These are phyloP conservation scores for Multifurca ochricompacta DNA, from an alignment of 768 basidiomycete species.

Conservation along the genomic window DNA sequence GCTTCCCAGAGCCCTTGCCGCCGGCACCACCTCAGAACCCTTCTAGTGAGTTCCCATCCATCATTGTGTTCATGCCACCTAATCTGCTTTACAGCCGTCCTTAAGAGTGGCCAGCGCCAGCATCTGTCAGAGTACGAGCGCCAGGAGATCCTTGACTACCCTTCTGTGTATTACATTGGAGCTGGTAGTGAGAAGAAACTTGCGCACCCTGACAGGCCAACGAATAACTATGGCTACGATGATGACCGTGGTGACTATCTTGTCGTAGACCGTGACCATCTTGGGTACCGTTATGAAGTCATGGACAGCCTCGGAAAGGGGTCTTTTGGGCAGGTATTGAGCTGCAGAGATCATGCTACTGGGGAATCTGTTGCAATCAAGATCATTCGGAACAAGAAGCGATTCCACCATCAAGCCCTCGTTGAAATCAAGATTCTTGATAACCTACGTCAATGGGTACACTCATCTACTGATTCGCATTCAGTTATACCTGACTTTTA, in stretches of 20 bases:
- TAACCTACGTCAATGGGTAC: conserved; percentile 93
- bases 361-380: conserved; percentile 98
- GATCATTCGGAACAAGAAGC: conserved; percentile 98
- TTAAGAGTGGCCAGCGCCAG: conserved; percentile 58
- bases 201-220: conserved; percentile 60
- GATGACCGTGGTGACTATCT: conserved; percentile 98
- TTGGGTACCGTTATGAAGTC: conserved; percentile 95
- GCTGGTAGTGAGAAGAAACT: conserved; percentile 75
- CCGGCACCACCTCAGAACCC: conserved; percentile 63
- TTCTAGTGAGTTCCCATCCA: conserved; percentile 44
- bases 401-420: conserved; percentile 95
- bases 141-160: conserved; percentile 85
- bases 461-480: conserved; percentile 22
- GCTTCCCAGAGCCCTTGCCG: conserved; percentile 84
- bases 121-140: conserved; percentile 82
- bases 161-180: conserved; percentile 76
- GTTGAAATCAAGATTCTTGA: conserved; percentile 99
- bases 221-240: conserved; percentile 92
- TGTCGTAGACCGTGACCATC: conserved; percentile 83
- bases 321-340: conserved; percentile 94
- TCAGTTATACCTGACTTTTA: neutral
- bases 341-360: conserved; percentile 91
- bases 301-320: conserved; percentile 93
- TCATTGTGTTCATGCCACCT: neutral
- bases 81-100: conserved; percentile 38